Percentiles rank a stretch among this genome's conserved stretches.
These are phyloP conservation scores for Aspergillus heteromorphus DNA, from an alignment of 495 filamentous ascomycete species.

Conservation along the genomic window DNA sequence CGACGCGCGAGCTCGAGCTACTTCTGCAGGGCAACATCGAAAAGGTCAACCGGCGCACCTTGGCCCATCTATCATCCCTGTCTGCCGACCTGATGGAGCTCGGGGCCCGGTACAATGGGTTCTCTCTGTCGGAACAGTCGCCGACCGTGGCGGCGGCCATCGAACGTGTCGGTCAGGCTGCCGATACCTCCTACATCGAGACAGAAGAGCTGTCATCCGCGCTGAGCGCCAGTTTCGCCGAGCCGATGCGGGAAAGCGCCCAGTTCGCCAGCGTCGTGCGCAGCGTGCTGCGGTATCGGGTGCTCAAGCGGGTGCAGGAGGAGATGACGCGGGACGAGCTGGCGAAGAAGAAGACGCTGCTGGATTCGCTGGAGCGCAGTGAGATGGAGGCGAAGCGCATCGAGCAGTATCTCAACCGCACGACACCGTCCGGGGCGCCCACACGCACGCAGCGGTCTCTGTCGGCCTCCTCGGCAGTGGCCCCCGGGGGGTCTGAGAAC, in stretches of 20 bases:
- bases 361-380: conserved; percentile 81
- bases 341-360: conserved; percentile 66
- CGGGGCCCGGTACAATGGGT: conserved; percentile 92
- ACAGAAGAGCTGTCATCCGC: conserved; percentile 84
- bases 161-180: conserved; percentile 89
- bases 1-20: conserved; percentile 80
- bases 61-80: conserved; percentile 74
- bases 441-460: conserved; percentile 59
- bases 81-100: conserved; percentile 88
- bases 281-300: conserved; percentile 76
- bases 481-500: conserved; percentile 40
- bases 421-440: conserved; percentile 38
- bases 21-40: conserved; percentile 89
- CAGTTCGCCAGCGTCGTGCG: conserved; percentile 95
- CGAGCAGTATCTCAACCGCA: conserved; percentile 79
- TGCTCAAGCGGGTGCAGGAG: conserved; percentile 90
- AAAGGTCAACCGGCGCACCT: conserved; percentile 85
- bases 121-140: conserved; percentile 86
- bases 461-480: conserved; percentile 50
- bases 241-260: conserved; percentile 94
- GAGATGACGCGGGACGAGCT: conserved; percentile 95
- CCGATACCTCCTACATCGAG: conserved; percentile 92
- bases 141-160: conserved; percentile 86
- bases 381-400: conserved; percentile 89
- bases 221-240: conserved; percentile 84